Conservation (phyloP, 2,329 filamentous ascomycete genomes). For the Fusarium mangiferae region DNA sequence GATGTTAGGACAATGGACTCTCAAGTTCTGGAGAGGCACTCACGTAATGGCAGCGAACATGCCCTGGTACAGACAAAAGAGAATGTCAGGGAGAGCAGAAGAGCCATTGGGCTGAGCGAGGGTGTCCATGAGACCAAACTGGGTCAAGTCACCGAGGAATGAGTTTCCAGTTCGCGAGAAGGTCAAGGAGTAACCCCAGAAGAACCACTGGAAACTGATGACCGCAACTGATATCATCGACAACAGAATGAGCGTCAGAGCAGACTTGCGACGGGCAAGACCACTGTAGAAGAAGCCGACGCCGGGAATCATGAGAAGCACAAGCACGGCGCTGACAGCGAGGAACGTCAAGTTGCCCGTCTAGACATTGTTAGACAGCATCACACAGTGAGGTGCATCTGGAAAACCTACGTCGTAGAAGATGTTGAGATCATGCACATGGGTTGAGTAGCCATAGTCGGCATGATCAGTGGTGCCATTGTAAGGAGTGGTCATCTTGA, state of each 20-base stretch:
- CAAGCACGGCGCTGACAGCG: constrained; percentile 78
- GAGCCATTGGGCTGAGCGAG: constrained; percentile 80
- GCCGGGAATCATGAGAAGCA: constrained; percentile 92
- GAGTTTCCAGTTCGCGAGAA: constrained; percentile 83
- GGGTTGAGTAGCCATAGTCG: constrained; percentile 61
- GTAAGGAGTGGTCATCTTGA: constrained; percentile 54
- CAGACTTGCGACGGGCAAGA: constrained; percentile 88
- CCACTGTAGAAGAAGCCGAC: constrained; percentile 96
- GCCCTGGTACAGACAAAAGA: constrained; percentile 88
- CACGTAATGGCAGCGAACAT: constrained; percentile 92
- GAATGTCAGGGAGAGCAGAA: constrained; percentile 77
- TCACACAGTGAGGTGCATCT: neutral
- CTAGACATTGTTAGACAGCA: constrained; percentile 52
- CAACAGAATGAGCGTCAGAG: constrained; percentile 85
- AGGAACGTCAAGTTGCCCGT: constrained; percentile 87
- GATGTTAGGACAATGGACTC: neutral
- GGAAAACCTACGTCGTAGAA: constrained; percentile 76
- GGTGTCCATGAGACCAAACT: constrained; percentile 84
- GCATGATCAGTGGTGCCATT: constrained; percentile 62
- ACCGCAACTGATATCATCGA: constrained; percentile 84
- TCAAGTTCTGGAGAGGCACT: constrained; percentile 47
- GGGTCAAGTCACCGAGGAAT: constrained; percentile 82
- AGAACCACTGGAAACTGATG: constrained; percentile 92
- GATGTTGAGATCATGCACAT: constrained; percentile 78
- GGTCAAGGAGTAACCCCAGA: constrained; percentile 90